Base-by-base conservation (phyloP, 2,329 filamentous ascomycete species). In the Stagonosporopsis tanaceti region DNA sequence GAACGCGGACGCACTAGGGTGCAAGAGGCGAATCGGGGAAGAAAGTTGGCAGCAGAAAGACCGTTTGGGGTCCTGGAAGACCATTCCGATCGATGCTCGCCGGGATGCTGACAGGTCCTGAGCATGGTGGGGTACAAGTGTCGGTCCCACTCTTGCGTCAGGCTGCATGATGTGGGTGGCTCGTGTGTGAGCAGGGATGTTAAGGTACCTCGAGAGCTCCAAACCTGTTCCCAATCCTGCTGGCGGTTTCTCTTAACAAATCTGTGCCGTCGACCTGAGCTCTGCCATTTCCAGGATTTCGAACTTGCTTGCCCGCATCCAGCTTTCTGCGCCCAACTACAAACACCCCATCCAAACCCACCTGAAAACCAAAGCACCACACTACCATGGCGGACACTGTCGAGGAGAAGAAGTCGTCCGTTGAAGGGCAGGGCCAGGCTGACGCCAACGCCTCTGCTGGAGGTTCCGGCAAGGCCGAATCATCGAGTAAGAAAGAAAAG, bases 401-500 rank as follows among this genome's bases (percentile, higher is more conserved):
- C 57, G 74, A 76, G 56, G 74, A 76, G 61, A 73, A 62, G 59
- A 76, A 75, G 70, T 64, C 72, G 45, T 75, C 74, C 52, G 42
- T 75, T 50, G 57, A 69, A 38, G 74, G 72, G 68, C 71, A 76
- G 67, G 74, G 74, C 61, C 67, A 76, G 63, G 74, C 74, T 46
- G 67, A 75, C 61, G 72, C 68, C 65, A 71, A 69, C 60, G 74
- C 73, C 47, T 74, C 71, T 22, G 40, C 74, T 44, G 73, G 74
- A 63, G 74, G 62, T 63, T 74, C 71, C 60, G 74, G 71, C 57
- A 73, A 60, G 57, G 72, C 72, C 47, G 72, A 76, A 68, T 75
- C 69, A 71, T 73, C 72, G 69, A 76, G 74, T 76, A 75, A 78
- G 76, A 78, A 77, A 76, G 75, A 77, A 66, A 82, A 80, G 71